Percentiles rank a stretch among this genome's conserved stretches.
Conservation (phyloP, 768 basidiomycete species). For the Lactarius quietus region DNA sequence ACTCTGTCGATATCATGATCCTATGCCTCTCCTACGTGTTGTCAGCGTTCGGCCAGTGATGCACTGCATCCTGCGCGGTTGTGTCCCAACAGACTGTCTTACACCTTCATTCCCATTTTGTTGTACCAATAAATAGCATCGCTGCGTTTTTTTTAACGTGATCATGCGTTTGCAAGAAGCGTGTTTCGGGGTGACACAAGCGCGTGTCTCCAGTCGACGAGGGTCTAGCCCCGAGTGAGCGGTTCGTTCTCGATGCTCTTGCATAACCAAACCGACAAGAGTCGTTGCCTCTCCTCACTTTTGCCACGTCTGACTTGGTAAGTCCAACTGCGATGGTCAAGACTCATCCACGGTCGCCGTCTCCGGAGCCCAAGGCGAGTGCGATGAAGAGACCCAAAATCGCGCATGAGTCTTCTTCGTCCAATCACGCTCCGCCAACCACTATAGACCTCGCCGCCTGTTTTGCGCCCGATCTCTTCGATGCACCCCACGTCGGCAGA, state of each 20-base stretch:
- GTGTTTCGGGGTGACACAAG: not conserved
- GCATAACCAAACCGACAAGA: not conserved
- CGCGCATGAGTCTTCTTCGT: conserved; percentile 32
- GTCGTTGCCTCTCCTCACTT: not conserved
- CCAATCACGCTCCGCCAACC: conserved; percentile 15
- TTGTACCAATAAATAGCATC: conserved; percentile 22
- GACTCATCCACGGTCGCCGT: conserved; percentile 45
- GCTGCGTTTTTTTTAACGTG: not conserved
- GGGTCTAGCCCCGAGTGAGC: conserved; percentile 15
- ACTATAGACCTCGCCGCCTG: conserved; percentile 30
- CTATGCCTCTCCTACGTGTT: not conserved
- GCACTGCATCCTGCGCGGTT: not conserved
- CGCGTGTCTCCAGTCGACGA: not conserved
- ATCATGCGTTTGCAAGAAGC: not conserved
- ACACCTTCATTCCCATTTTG: conserved; percentile 3
- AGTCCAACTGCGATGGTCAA: conserved; percentile 38
- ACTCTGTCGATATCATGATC: not conserved
- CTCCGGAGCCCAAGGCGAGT: conserved; percentile 37
- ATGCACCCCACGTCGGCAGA: conserved; percentile 50
- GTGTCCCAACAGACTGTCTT: not conserved
- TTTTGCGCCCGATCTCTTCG: conserved; percentile 57
- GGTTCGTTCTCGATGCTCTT: not conserved
- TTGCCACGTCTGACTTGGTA: not conserved
- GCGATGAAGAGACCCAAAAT: conserved; percentile 39
- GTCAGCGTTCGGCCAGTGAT: not conserved